Conservation (phyloP, 202 grass and related monocot genomes). For the Digitaria exilis region DNA sequence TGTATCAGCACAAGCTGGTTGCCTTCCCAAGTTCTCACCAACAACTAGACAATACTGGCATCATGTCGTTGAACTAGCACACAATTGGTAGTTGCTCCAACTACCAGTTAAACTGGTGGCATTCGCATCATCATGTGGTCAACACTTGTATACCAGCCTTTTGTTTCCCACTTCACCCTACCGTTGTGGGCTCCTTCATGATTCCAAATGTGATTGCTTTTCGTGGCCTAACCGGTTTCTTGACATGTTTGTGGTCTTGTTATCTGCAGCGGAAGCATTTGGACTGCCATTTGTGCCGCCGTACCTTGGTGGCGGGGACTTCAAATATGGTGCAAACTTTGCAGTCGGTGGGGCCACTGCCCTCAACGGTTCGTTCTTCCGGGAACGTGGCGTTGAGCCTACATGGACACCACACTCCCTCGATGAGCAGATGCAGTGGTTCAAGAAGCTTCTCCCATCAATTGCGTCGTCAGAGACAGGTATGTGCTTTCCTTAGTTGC, state of each 20-base stretch:
- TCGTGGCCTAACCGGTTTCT: neutral
- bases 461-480: conserved; percentile 52
- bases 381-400: conserved; percentile 53
- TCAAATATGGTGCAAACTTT: conserved; percentile 77
- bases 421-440: conserved; percentile 80
- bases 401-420: conserved; percentile 84
- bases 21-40: conserved; percentile 18
- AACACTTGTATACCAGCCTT: conserved; percentile 34
- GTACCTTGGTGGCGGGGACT: conserved; percentile 63
- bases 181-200: conserved; percentile 6
- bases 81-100: conserved; percentile 41
- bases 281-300: conserved; percentile 70
- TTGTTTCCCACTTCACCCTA: neutral
- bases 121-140: conserved; percentile 36
- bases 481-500: conserved; percentile 17
- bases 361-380: conserved; percentile 66
- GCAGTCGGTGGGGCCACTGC: conserved; percentile 85
- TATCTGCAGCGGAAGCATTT: conserved; percentile 69
- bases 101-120: conserved; percentile 36
- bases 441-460: conserved; percentile 67
- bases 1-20: conserved; percentile 36
- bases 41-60: conserved; percentile 35
- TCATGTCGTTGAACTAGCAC: conserved; percentile 27
- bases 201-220: conserved; percentile 16
- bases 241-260: conserved; percentile 40